Percentiles rank a stretch among this genome's conserved stretches.
Conservation (phyloP, 495 filamentous ascomycete species). For the Neurospora discreta region DNA sequence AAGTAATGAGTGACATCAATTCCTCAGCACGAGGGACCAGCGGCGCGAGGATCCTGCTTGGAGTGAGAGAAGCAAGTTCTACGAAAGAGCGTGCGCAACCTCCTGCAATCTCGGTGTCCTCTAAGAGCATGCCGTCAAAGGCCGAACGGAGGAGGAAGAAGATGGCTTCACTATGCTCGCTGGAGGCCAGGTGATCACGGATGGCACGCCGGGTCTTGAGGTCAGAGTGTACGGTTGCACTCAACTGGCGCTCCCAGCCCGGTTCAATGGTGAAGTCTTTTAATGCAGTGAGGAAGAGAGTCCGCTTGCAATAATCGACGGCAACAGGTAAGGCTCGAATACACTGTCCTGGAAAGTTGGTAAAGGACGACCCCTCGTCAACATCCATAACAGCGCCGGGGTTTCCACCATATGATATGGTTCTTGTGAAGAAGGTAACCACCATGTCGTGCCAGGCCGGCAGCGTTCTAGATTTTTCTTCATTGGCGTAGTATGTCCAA, state of each 20-base stretch:
- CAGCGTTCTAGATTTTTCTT: conserved; percentile 22
- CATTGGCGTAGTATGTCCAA: conserved; percentile 35
- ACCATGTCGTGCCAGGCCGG: conserved; percentile 40
- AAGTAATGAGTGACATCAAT: conserved; percentile 48
- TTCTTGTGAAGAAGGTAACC: conserved; percentile 31
- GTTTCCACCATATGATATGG: conserved; percentile 12
- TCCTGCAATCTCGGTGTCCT: conserved; percentile 35
- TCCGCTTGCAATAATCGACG: conserved; percentile 57
- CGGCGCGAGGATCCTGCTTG: conserved; percentile 36
- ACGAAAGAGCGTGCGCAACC: conserved; percentile 51
- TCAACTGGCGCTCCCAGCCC: conserved; percentile 77
- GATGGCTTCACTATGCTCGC: conserved; percentile 20
- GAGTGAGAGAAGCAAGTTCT: conserved; percentile 54
- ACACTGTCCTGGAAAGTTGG: conserved; percentile 30
- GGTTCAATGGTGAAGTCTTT: conserved; percentile 53
- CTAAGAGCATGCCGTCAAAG: conserved; percentile 47
- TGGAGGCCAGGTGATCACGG: conserved; percentile 30
- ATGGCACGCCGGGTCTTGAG: conserved; percentile 47
- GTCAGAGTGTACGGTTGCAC: conserved; percentile 55
- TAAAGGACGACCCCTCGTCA: conserved; percentile 24
- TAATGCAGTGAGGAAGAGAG: conserved; percentile 65
- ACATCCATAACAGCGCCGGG: conserved; percentile 15
- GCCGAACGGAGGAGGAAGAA: conserved; percentile 37
- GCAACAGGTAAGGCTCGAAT: conserved; percentile 51
- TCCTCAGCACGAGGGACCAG: conserved; percentile 38